Conservation (phyloP, 495 filamentous ascomycete species). For the Achaetomiella virescens region DNA sequence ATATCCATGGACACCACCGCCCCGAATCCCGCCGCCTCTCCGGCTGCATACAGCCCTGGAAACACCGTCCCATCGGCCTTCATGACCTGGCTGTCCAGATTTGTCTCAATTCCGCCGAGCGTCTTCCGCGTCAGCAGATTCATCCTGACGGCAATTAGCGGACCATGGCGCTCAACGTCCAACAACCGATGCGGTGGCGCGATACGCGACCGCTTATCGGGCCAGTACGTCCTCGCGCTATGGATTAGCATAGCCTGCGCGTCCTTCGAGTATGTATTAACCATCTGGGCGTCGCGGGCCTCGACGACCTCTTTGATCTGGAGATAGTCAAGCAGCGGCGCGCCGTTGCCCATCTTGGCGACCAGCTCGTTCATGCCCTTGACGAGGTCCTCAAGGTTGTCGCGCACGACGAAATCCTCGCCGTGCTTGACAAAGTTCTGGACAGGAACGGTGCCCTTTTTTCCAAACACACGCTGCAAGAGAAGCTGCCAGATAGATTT, state of each 20-base stretch:
- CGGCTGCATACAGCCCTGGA: constrained; percentile 44
- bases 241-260: constrained; percentile 48
- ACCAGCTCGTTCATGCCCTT: constrained; percentile 45
- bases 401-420: constrained; percentile 43
- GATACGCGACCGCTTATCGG: constrained; percentile 37
- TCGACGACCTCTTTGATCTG: constrained; percentile 37
- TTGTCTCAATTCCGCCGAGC: constrained; percentile 48
- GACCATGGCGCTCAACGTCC: constrained; percentile 39
- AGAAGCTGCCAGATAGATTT: constrained; percentile 45
- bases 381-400: constrained; percentile 42
- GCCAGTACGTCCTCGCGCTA: constrained; percentile 45
- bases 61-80: constrained; percentile 37
- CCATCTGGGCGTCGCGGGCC: constrained; percentile 42
- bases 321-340: constrained; percentile 33
- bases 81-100: constrained; percentile 44
- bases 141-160: constrained; percentile 46
- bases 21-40: constrained; percentile 51
- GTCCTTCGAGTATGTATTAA: constrained; percentile 46
- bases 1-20: constrained; percentile 49
- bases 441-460: constrained; percentile 40
- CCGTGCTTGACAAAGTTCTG: constrained; percentile 47
- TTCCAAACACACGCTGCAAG: constrained; percentile 39
- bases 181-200: constrained; percentile 41
- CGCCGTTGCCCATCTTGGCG: constrained; percentile 18
- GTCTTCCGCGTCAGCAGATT: constrained; percentile 49